These are phyloP conservation scores for Clarireedia hainanense DNA, from an alignment of 2,329 filamentous ascomycete species.

Conservation along the genomic window DNA sequence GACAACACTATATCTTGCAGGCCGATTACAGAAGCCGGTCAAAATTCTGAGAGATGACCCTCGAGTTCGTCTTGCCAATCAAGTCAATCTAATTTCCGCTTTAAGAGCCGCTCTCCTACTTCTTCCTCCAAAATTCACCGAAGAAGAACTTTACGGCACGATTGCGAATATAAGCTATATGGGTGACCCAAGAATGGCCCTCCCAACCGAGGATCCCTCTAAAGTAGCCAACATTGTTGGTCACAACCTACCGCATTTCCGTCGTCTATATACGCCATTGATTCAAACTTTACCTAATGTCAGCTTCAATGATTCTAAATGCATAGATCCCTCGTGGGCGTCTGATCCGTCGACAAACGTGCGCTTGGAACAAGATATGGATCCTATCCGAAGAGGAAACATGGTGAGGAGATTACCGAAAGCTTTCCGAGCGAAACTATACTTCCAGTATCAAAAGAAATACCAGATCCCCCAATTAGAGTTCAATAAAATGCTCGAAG, in stretches of 20 bases:
- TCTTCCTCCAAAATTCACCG: constrained; percentile 75
- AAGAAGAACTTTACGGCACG: constrained; percentile 79
- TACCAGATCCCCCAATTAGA: constrained; percentile 77
- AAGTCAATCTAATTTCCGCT: constrained; percentile 89
- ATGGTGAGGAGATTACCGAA: constrained; percentile 91
- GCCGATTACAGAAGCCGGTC: constrained; percentile 91
- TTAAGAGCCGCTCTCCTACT: constrained; percentile 83
- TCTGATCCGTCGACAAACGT: constrained; percentile 57
- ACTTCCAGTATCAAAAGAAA: constrained; percentile 91
- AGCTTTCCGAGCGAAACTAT: constrained; percentile 79
- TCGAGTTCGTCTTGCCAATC: constrained; percentile 84
- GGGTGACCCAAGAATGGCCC: constrained; percentile 90
- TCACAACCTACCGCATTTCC: constrained; percentile 86
- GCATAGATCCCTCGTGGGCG: constrained; percentile 52
- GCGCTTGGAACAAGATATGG: constrained; percentile 80
- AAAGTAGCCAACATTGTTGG: constrained; percentile 94
- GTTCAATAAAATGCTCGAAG: constrained; percentile 77
- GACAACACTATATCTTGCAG: constrained; percentile 94
- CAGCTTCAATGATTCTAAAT: constrained; percentile 59
- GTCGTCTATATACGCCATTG: constrained; percentile 81
- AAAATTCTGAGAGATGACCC: constrained; percentile 96
- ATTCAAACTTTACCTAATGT: constrained; percentile 88
- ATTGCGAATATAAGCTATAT: constrained; percentile 92
- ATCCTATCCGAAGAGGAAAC: constrained; percentile 80
- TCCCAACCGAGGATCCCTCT: constrained; percentile 81